These are phyloP conservation scores for Margaritispora aquatica DNA, from an alignment of 495 filamentous ascomycete species.

Conservation along the genomic window DNA sequence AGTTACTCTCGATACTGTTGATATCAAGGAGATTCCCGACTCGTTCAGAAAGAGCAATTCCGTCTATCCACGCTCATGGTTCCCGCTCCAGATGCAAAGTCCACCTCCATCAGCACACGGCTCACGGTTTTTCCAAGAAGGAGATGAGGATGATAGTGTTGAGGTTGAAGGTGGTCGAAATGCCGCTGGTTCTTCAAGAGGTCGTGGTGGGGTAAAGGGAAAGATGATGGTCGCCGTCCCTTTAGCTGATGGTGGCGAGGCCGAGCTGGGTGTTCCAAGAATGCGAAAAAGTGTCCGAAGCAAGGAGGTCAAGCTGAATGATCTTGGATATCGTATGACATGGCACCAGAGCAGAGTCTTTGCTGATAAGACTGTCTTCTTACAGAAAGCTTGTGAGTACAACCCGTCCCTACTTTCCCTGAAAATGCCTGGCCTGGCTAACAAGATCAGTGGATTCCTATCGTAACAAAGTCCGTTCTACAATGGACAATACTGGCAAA, in stretches of 20 bases:
- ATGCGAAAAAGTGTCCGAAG: conserved; percentile 57
- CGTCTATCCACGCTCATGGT: conserved; percentile 86
- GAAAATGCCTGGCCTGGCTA: background rate
- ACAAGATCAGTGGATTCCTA: conserved; percentile 76
- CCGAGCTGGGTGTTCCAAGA: conserved; percentile 65
- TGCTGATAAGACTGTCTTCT: conserved; percentile 73
- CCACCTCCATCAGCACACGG: conserved; percentile 61
- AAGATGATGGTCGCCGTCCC: conserved; percentile 62
- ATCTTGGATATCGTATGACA: conserved; percentile 88
- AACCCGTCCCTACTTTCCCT: conserved; percentile 25
- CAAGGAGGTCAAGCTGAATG: conserved; percentile 83
- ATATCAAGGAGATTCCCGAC: conserved; percentile 91
- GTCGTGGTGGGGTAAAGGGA: conserved; percentile 25
- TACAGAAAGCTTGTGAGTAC: conserved; percentile 91
- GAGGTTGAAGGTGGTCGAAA: conserved; percentile 34
- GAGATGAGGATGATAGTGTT: conserved; percentile 52
- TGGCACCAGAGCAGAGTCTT: conserved; percentile 92
- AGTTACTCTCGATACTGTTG: conserved; percentile 79
- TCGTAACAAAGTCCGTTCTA: conserved; percentile 82
- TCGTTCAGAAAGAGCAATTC: conserved; percentile 82
- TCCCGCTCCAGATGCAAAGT: conserved; percentile 78
- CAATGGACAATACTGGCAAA: conserved; percentile 67
- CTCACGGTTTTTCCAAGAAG: conserved; percentile 59
- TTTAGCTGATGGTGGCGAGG: conserved; percentile 64
- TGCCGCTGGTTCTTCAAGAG: background rate